Evolutionary conservation across 2,329 filamentous ascomycete species (phyloP), one percentile per base, ranked within the genome.

Genomic region (Fusarium domesticum): DNA sequence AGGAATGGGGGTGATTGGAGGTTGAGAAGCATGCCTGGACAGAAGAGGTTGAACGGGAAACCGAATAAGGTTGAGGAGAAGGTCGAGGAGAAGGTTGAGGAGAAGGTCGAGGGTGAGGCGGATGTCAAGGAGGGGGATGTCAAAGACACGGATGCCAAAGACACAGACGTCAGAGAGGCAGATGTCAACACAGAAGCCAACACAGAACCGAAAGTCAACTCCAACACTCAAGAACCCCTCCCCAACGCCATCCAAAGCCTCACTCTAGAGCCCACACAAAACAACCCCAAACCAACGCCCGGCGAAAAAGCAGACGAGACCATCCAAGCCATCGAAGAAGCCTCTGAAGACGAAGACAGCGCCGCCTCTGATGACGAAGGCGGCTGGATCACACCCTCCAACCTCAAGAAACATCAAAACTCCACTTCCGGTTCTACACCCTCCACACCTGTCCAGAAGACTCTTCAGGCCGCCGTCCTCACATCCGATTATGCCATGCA

Each of bases 401-500:
- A 97, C 69, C 78, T 98, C 54, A 87, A 89, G 64, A 87, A 89
- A 63, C 85, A 89, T 63, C 86, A 93, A 70, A 81, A 80, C 47
- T 79, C 83, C 63, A 84, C 92, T 57, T 69, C 74, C 16, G 58
- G 60, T 37, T 55, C 69, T 6, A 66, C 73, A 16, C 69, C 75
- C 32, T 69, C 75, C 37, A 66, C 74, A 47, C 65, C 76, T 2
- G 74, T 80, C 42, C 75, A 80, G 28, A 79, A 80, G 50, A 81
- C 80, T 11, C 85, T 96, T 57, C 85, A 95, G 67, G 89, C 88
- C 14, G 92, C 90, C n/a, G 84, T 92, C 35, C 85, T 97, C 62
- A 97, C 93, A 2, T 90, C 87, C 43, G 93, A 98, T 73, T 97
- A 88, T 69, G 92, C 93, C 43, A 95, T 98, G 89, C 92, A 97